Base-by-base conservation (phyloP, 176 grass and related monocot species). In the Avena sativa region DNA sequence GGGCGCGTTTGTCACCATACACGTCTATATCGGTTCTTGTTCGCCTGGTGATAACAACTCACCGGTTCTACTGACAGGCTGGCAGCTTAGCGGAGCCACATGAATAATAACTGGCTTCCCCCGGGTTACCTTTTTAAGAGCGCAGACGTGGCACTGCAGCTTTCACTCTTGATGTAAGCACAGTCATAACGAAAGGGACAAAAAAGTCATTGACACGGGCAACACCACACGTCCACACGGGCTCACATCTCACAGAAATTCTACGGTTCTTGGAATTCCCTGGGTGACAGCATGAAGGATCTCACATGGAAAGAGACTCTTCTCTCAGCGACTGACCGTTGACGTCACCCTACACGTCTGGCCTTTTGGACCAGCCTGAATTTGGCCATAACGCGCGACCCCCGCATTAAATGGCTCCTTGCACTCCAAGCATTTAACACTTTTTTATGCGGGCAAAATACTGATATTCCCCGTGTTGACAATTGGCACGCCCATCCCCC, bases 391-490 rank as follows among this genome's bases (percentile, higher is more conserved):
- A 34, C 32, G 32, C 3, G 32, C 32, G 32, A 34, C 32, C 32
- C 32, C 32, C 32, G 32, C 32, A 34, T 34, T 34, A 34, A 34
- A 34, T 6, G 61, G 82, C 69, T 85, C 44, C 88, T 73, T 95
- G 87, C 68, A 17, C 71, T 46, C 65, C 85, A 92, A 93, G 89
- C 12, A 32, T 34, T 30, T 28, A 28, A 28, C 26, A 28, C 26
- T 32, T 34, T 34, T 34, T 34, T 30, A 2, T 30, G 1, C 32
- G 32, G 32, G 2, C 60, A 46, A 59, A 40, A 44, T 44, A 44
- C 13, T 1, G 12, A 49, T 40, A 68, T 75, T 16, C 28, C 58
- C 15, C 25, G 68, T 81, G 85, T 84, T 34, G 74, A 74, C 85
- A 58, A 7, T 16, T 4, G 8, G 0, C 3, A 34, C 32, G 7